Conservation (phyloP, 2,329 filamentous ascomycete genomes). For the Curvularia spicifera region DNA sequence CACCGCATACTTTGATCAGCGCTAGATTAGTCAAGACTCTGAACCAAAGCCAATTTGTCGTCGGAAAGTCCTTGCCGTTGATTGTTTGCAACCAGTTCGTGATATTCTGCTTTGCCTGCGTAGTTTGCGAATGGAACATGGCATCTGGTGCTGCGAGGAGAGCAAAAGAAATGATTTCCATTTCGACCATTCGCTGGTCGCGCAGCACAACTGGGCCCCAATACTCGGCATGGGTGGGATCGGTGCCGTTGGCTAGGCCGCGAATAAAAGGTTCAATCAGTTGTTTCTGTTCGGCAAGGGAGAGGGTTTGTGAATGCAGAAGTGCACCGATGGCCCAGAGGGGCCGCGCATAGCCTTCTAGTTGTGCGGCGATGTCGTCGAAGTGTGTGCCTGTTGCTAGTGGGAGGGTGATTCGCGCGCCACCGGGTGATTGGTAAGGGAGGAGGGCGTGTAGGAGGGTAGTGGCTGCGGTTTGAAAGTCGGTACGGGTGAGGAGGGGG, state of each 20-base stretch:
- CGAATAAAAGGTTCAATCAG: constrained; percentile 36
- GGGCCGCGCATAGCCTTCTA: constrained; percentile 45
- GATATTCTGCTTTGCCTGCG: constrained; percentile 47
- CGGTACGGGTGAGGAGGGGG: constrained; percentile 29
- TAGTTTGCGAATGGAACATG: constrained; percentile 43
- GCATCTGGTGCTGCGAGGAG: constrained; percentile 54
- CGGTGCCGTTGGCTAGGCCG: constrained; percentile 45
- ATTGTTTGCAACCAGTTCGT: constrained; percentile 53
- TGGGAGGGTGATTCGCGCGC: constrained; percentile 41
- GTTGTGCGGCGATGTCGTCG: constrained; percentile 45
- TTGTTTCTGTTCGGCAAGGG: constrained; percentile 23
- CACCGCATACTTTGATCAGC: constrained; percentile 52
- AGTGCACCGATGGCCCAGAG: constrained; percentile 45
- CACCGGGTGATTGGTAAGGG: constrained; percentile 41
- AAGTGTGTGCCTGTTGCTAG: constrained; percentile 45
- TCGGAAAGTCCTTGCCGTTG: constrained; percentile 55
- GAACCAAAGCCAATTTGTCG: constrained; percentile 62
- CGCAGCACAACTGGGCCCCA: constrained; percentile 57
- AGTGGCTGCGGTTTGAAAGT: constrained; percentile 35
- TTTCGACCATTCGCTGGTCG: constrained; percentile 63
- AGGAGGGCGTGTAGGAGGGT: constrained; percentile 34
- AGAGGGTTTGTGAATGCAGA: constrained; percentile 27
- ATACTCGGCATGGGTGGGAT: constrained; percentile 50
- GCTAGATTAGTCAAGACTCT: constrained; percentile 59
- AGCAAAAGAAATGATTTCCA: constrained; percentile 59